Base-by-base conservation (phyloP, 2,329 filamentous ascomycete genomes). In the Ilyonectria sp. region DNA sequence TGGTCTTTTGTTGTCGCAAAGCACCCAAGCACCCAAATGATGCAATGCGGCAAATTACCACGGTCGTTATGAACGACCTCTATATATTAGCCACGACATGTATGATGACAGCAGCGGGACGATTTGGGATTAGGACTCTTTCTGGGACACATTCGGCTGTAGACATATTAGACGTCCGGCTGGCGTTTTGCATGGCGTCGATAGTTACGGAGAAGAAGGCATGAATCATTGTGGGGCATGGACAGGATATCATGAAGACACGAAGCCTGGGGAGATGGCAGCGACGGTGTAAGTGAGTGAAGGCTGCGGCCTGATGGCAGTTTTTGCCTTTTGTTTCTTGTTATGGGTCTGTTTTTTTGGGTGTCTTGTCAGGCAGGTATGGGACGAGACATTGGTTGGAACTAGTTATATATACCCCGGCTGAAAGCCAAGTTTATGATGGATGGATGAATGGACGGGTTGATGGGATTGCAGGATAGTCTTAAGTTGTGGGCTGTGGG, bases 1-100 rank as follows among this genome's bases (percentile, higher is more conserved):
- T 17, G 82, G 83, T 52, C 76, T 86, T 19, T 72, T 84, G 35
- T 72, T 84, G 35, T 79, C 76, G 53, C 81, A 71, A 75, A 47
- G 59, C 17, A 26, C 10, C 47, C 10, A 26, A 17, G 33, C 55
- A 43, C 47, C 23, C 26, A 19, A 29, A 46, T 59, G 31, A 47
- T 56, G 52, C 23, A 9, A 62, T n/a, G 17, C 13, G 37, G 54
- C 56, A 37, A 31, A 37, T 50, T 5, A 31, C 23, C 15, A 56
- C 37, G 11, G 11, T 21, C 13, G 29, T 40, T 54, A 71, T 58
- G 56, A 43, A 71, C 68, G 67, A 72, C 62, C 64, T 63, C 53
- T 53, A 37, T 53, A 62, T 62, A 69, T 62, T 53, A 37, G 35
- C 63, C 58, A 69, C 63, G 56, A 70, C 37, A 66, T 69, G 53